Percentiles rank a stretch among this genome's conserved stretches.
Conservation (phyloP, 345 rosid species). For the Citrus australasica region DNA sequence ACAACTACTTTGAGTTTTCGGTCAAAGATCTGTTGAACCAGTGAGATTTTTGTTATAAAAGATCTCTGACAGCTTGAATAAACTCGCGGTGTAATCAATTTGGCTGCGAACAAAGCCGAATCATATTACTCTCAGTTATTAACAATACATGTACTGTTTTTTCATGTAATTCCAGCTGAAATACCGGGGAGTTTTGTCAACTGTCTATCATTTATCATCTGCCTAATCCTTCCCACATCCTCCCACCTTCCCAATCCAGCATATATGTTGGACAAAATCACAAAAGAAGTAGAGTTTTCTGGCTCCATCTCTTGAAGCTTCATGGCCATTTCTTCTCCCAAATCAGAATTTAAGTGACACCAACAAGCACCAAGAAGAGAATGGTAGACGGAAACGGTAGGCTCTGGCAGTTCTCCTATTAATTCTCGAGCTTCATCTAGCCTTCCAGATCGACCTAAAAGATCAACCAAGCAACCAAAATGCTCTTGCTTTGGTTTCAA, state of each 20-base stretch:
- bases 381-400: slow-evolving; percentile 44
- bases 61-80: background rate
- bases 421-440: slow-evolving; percentile 52
- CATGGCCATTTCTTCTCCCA: slow-evolving; percentile 50
- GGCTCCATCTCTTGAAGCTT: slow-evolving; percentile 52
- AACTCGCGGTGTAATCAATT: background rate
- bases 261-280: slow-evolving; percentile 56
- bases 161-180: slow-evolving; percentile 35
- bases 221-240: slow-evolving; percentile 52
- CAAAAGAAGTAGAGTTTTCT: slow-evolving; percentile 48
- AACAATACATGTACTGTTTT: background rate
- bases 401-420: slow-evolving; percentile 37
- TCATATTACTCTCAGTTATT: background rate
- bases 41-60: slow-evolving; percentile 22
- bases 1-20: slow-evolving; percentile 54
- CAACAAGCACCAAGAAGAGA: slow-evolving; percentile 62
- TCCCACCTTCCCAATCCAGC: slow-evolving; percentile 54
- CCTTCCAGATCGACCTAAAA: slow-evolving; percentile 51
- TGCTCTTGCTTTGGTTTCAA: slow-evolving; percentile 45
- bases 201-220: slow-evolving; percentile 37
- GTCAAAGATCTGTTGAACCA: slow-evolving; percentile 51
- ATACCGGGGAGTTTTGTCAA: slow-evolving; percentile 50
- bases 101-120: background rate
- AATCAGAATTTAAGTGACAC: slow-evolving; percentile 37
- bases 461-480: slow-evolving; percentile 57